Base-by-base conservation (phyloP, 2,329 filamentous ascomycete genomes). In the Trichophyton rubrum region DNA sequence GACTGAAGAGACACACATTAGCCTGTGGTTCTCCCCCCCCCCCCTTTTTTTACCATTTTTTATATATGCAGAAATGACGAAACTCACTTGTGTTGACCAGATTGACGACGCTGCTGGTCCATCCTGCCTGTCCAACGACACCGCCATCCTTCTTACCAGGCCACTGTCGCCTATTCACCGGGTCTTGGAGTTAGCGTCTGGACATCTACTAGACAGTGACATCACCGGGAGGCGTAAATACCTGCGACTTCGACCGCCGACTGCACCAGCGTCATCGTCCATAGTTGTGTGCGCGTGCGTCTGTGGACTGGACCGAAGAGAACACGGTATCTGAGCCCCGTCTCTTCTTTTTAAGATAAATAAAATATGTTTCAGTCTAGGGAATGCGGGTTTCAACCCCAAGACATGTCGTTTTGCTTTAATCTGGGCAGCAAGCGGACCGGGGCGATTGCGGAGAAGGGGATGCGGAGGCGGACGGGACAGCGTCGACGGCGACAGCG, bases 51-150 rank as follows among this genome's bases (percentile, higher is more conserved):
- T 24, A n/a, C 9, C 43, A 15, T 20, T n/a, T 20, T 24, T n/a
- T n/a, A n/a, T n/a, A n/a, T 22, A 24, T 57, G 24, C 45, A n/a
- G 8, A 41, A 3, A 11, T 11, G 33, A 13, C 8, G 33, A 22
- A 45, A 70, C 74, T 72, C 63, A 93, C 89, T 99, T 17, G 93
- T 99, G 74, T 99, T 99, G 65, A 97, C 81, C 65, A 99, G 80
- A 73, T 99, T 99, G 76, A 97, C 87, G 66, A 93, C 87, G 72
- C 91, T 96, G 77, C 90, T 96, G 59, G 87, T 74, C 84, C 89
- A 95, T 67, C 89, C 88, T 67, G 93, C 93, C 70, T 91, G 83
- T 60, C 93, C 91, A 62, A 74, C 74, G 47, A 75, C 71, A 58
- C 87, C 87, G 61, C 80, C 82, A 73, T 88, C 84, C 75, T 90